Conservation (phyloP, 2,329 filamentous ascomycete species). For the Pseudocercospora eumusae region DNA sequence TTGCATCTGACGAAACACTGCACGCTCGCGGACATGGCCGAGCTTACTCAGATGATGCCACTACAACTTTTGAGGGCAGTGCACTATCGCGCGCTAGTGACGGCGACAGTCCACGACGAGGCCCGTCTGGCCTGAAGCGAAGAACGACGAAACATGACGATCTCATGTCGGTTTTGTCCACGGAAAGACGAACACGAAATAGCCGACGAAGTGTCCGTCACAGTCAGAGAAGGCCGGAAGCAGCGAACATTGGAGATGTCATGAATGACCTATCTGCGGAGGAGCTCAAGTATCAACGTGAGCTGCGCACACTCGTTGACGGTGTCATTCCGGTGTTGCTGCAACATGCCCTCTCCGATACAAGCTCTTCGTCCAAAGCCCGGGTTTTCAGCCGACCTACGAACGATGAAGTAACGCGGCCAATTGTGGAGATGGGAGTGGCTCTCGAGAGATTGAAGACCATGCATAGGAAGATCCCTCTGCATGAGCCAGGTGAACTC, state of each 20-base stretch:
- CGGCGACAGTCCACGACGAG: slow-evolving; percentile 36
- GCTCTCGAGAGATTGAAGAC: slow-evolving; percentile 80
- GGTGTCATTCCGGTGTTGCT: slow-evolving; percentile 92
- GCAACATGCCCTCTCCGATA: slow-evolving; percentile 76
- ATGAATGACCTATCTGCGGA: slow-evolving; percentile 79
- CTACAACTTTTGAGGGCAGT: slow-evolving; percentile 31
- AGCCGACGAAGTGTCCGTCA: slow-evolving; percentile 78
- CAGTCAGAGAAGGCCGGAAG: slow-evolving; percentile 64
- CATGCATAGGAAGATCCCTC: slow-evolving; percentile 76
- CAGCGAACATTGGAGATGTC: slow-evolving; percentile 71
- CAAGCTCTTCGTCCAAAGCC: slow-evolving; percentile 51
- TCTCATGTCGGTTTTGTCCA: slow-evolving; percentile 85
- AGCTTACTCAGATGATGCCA: slow-evolving; percentile 36
- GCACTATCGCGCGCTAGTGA: slow-evolving; percentile 34
- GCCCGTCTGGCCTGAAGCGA: slow-evolving; percentile 61
- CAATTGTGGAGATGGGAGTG: slow-evolving; percentile 92
- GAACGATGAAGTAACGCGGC: slow-evolving; percentile 69
- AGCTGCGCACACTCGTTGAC: slow-evolving; percentile 89
- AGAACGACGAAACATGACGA: slow-evolving; percentile 80
- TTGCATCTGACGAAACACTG: slow-evolving; percentile 59
- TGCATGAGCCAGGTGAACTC: slow-evolving; percentile 69
- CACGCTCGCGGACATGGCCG: slow-evolving; percentile 33
- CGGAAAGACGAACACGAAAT: slow-evolving; percentile 68
- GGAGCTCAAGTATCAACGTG: slow-evolving; percentile 83
- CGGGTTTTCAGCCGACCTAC: slow-evolving; percentile 38